A percentile compares a stretch with the other conserved stretches of the same genome.
Evolutionary conservation across 345 rosid species (phyloP).

Genomic region (Aegle marmelos): DNA sequence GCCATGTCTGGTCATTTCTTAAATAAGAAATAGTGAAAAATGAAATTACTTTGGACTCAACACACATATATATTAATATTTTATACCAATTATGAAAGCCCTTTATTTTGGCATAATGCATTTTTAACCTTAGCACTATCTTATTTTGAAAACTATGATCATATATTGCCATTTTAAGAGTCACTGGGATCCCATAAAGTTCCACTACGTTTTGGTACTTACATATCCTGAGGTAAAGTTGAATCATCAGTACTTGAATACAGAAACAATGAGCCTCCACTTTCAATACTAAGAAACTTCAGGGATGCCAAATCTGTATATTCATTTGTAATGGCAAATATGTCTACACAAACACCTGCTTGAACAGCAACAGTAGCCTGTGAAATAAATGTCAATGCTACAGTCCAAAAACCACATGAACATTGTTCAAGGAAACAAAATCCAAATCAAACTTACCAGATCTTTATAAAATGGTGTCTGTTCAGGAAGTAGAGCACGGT

Average conservation of each 20-base stretch:
- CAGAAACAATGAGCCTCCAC: constrained; percentile 90
- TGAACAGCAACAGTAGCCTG: constrained; percentile 96
- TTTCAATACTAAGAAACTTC: constrained; percentile 94
- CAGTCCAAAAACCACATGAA: constrained; percentile 16
- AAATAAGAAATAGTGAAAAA: not conserved
- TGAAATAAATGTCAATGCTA: constrained; percentile 42
- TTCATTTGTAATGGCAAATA: constrained; percentile 96
- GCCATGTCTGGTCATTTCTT: constrained; percentile 1
- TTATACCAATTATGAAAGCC: not conserved
- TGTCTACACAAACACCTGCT: constrained; percentile 95
- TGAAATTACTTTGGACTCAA: too few relatives aligned
- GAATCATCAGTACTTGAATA: constrained; percentile 93
- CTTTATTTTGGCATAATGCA: not conserved
- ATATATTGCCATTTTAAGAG: not conserved
- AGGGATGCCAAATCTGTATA: constrained; percentile 97
- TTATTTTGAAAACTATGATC: not conserved
- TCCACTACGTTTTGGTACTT: constrained; percentile 32
- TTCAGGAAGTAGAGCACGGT: constrained; percentile 96
- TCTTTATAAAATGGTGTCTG: constrained; percentile 98
- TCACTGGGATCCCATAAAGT: not conserved
- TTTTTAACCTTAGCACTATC: not conserved
- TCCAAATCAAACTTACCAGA: constrained; percentile 51
- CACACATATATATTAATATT: not conserved
- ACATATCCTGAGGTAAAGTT: constrained; percentile 99
- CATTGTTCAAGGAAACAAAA: not conserved